Evolutionary conservation across 306 rosid species (phyloP).

Genomic region (Inga laurina): DNA sequence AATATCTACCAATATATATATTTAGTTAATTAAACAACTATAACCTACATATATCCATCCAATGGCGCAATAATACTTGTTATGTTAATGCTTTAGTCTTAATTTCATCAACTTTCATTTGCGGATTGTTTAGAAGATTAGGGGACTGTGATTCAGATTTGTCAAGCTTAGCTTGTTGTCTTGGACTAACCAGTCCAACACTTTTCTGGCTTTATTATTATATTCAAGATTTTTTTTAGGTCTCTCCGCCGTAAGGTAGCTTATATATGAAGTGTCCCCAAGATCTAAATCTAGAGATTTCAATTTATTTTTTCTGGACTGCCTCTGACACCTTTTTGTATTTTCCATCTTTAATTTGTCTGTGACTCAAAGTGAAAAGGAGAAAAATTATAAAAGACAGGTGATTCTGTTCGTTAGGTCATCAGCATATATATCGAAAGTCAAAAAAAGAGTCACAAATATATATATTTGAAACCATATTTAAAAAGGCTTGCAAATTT

Average conservation of each 20-base stretch:
- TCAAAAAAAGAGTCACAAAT: slow-evolving; percentile 2
- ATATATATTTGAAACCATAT: neutral
- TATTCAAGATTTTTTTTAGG: slow-evolving; percentile 7
- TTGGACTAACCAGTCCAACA: slow-evolving; percentile 26
- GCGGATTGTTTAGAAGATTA: slow-evolving; percentile 15
- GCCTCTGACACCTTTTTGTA: slow-evolving; percentile 23
- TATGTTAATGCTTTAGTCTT: neutral
- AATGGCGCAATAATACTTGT: neutral
- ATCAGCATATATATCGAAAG: slow-evolving; percentile 3
- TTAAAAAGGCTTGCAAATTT: neutral
- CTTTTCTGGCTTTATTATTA: slow-evolving; percentile 19
- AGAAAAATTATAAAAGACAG: slow-evolving; percentile 30
- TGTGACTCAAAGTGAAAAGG: slow-evolving; percentile 6
- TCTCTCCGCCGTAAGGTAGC: slow-evolving; percentile 26
- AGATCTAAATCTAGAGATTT: slow-evolving; percentile 27
- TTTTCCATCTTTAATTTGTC: slow-evolving; percentile 28
- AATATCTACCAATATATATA: neutral
- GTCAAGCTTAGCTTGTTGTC: slow-evolving; percentile 23
- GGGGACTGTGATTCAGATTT: slow-evolving; percentile 12
- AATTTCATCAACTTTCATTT: slow-evolving; percentile 20
- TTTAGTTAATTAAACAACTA: neutral
- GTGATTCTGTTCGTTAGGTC: slow-evolving; percentile 30
- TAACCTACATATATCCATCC: neutral
- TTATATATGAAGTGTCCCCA: slow-evolving; percentile 35
- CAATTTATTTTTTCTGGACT: slow-evolving; percentile 21